These are phyloP conservation scores for Panaeolus cyanescens DNA, from an alignment of 768 basidiomycete species.

Conservation along the genomic window DNA sequence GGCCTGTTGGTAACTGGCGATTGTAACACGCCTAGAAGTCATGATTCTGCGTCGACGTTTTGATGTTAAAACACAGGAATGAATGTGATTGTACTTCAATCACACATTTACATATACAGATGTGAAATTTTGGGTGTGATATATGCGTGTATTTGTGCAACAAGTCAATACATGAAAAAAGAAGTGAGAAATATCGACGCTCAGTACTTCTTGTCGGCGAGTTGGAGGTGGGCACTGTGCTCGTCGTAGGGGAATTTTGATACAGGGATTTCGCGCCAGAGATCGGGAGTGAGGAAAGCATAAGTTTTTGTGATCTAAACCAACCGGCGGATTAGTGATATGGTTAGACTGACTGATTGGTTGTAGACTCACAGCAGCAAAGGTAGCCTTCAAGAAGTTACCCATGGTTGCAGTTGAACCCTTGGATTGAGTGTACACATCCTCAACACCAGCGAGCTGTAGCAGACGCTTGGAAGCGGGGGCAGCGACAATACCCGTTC, in stretches of 20 bases:
- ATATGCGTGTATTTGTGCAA: conserved; percentile 6
- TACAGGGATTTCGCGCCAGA: conserved; percentile 93
- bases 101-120: not conserved
- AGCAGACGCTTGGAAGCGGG: conserved; percentile 96
- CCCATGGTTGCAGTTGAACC: conserved; percentile 99
- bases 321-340: conserved; percentile 2
- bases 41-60: not conserved
- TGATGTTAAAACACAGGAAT: not conserved
- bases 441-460: conserved; percentile 97
- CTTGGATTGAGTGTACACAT: conserved; percentile 97
- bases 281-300: conserved; percentile 95
- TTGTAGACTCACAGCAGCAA: conserved; percentile 82
- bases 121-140: not conserved
- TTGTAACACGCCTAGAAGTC: conserved; percentile 28
- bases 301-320: conserved; percentile 95
- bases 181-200: conserved; percentile 17
- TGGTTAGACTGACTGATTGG: conserved; percentile 1
- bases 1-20: conserved; percentile 28
- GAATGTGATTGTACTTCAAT: not conserved
- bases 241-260: conserved; percentile 94
- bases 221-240: conserved; percentile 89
- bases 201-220: conserved; percentile 77
- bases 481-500: conserved; percentile 99
- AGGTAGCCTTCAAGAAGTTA: conserved; percentile 98
- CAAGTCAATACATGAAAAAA: conserved; percentile 11